Evolutionary conservation across 73 alveolate species (phyloP).

Genomic region (Durusdinium trenchii): DNA sequence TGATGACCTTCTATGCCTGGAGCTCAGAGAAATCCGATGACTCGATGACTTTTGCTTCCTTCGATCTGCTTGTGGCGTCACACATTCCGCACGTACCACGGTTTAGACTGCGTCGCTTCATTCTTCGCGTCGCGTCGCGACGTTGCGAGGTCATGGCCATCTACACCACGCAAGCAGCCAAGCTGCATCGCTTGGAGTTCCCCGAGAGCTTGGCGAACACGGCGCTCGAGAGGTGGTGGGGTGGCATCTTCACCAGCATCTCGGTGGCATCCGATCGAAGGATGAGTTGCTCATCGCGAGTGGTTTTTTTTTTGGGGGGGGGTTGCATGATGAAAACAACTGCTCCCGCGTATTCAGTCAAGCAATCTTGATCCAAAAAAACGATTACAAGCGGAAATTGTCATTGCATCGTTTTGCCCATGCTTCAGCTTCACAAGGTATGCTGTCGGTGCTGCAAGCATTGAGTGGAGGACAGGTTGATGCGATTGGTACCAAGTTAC

Average conservation of each 20-base stretch:
- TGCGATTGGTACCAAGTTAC: too few relatives aligned
- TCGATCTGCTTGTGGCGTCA: too few relatives aligned
- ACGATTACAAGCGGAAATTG: background rate
- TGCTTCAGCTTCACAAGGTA: background rate
- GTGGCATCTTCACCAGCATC: slow-evolving; percentile 34
- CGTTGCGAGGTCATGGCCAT: slow-evolving; percentile 71
- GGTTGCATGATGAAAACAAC: background rate
- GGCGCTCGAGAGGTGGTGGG: slow-evolving; percentile 63
- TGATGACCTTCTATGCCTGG: slow-evolving; percentile 67
- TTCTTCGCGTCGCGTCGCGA: background rate
- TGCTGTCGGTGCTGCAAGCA: slow-evolving; percentile 58
- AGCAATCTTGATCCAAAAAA: too few relatives aligned
- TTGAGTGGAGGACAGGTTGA: slow-evolving; percentile 74
- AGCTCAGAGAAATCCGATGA: background rate
- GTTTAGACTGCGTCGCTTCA: background rate
- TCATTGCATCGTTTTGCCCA: background rate
- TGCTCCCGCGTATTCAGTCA: background rate
- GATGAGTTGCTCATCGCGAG: background rate
- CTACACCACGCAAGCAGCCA: slow-evolving; percentile 68
- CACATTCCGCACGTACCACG: too few relatives aligned
- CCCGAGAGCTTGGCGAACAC: slow-evolving; percentile 34
- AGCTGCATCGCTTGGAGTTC: slow-evolving; percentile 55
- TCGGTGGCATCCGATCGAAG: background rate
- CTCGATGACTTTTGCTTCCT: too few relatives aligned
- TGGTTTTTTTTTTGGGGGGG: background rate